Evolutionary conservation across 2,329 filamentous ascomycete genomes (phyloP), one percentile per base, ranked within the genome.

Genomic region (Graphiopsis chlorocephala): DNA sequence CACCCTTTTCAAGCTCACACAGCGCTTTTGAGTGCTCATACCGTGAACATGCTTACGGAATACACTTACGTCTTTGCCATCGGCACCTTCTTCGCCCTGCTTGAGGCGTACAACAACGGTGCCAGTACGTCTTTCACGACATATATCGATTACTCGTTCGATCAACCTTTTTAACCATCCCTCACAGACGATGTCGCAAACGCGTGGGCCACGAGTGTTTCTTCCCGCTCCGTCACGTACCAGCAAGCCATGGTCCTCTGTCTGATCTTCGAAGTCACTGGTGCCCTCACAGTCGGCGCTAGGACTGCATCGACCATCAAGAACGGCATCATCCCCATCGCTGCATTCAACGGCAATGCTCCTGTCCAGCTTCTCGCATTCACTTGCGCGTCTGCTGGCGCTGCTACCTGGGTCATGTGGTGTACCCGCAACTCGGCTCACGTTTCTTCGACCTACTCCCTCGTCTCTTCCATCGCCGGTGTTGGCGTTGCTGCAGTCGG

Each of bases 61-160:
- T 88, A 83, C 67, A 83, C 87, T 75, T 89, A 88, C 72, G 80
- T 89, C 67, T 85, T 89, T 68, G 87, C 85, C 70, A 83, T 89
- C 61, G 86, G 84, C 76, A 86, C 84, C 64, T 82, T 89, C 66
- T 89, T 89, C 75, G 85, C 87, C 66, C 85, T 86, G 72, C 83
- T 89, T 45, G 87, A 89, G 73, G 86, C 86, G 60, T 89, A 85
- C 84, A 89, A 88, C 73, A 88, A 87, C 68, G 86, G 85, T 80
- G 80, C 80, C 69, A 82, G 71, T 73, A 65, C 59, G 70, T 66
- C 48, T 28, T 20, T 17, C 17, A 38, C 11, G 20, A 50, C 29
- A 31, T n/a, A 10, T 28, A 35, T 35, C 53, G 53, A 55, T 42
- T 20, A 20, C 14, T 45, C 28, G 25, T 15, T 25, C 61, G 17